Evolutionary conservation across 2,329 filamentous ascomycete species (phyloP).

Genomic region (Colletotrichum sp.): DNA sequence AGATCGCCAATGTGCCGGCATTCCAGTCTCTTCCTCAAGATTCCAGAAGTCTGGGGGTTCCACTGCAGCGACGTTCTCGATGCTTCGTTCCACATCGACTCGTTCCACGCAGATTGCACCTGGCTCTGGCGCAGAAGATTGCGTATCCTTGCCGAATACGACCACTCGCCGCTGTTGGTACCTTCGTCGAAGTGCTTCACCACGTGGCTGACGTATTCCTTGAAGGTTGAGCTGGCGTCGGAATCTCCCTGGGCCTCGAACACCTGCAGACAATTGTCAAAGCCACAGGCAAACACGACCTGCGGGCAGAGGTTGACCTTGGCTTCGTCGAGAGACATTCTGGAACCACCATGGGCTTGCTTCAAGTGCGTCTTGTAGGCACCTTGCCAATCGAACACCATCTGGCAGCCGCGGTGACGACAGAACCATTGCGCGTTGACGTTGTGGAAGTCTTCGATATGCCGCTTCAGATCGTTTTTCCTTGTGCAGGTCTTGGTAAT

Average conservation of each 20-base stretch:
- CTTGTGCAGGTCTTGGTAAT: conserved; percentile 49
- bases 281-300: conserved; percentile 54
- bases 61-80: conserved; percentile 40
- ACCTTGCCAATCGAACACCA: conserved; percentile 53
- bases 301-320: conserved; percentile 49
- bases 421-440: conserved; percentile 52
- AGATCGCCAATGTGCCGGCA: conserved; percentile 47
- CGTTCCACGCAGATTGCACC: conserved; percentile 41
- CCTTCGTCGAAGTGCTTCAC: conserved; percentile 52
- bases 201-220: conserved; percentile 51
- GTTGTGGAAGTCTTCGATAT: conserved; percentile 53
- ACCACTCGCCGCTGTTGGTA: conserved; percentile 44
- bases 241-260: conserved; percentile 46
- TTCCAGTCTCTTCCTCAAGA: conserved; percentile 49
- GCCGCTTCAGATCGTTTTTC: conserved; percentile 53
- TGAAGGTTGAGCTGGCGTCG: conserved; percentile 42
- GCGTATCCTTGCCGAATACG: conserved; percentile 47
- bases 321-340: conserved; percentile 45
- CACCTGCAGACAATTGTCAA: conserved; percentile 47
- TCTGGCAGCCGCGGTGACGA: conserved; percentile 45
- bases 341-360: conserved; percentile 44
- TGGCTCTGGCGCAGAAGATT: conserved; percentile 47
- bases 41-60: conserved; percentile 45
- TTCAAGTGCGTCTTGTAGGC: conserved; percentile 54
- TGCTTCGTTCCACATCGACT: conserved; percentile 37